Conservation (phyloP, 192 early-diverging fungal genomes). For the Thoreauomyces humboldtii region DNA sequence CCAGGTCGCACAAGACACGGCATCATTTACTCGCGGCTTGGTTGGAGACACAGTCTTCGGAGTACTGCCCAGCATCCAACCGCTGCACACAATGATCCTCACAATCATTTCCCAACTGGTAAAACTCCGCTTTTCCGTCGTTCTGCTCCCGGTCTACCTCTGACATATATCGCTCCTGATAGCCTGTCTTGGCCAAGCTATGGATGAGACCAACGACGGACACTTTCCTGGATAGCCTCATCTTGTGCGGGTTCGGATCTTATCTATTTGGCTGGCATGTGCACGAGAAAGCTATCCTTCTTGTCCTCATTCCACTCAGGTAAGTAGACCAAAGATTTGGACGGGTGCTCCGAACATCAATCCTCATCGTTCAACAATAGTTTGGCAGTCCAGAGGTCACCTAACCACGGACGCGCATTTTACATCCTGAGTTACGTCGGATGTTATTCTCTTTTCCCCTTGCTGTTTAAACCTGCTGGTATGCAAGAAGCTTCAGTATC, state of each 20-base stretch:
- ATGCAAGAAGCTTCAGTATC: too few relatives aligned
- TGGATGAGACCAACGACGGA: slow-evolving; percentile 53
- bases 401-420: slow-evolving; percentile 53
- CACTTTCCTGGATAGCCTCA: slow-evolving; percentile 69
- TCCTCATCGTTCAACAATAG: slow-evolving; percentile 38
- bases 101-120: slow-evolving; percentile 73
- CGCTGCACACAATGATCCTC: slow-evolving; percentile 67
- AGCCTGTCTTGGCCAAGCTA: slow-evolving; percentile 57
- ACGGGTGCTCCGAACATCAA: too few relatives aligned
- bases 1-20: too few relatives aligned
- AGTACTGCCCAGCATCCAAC: slow-evolving; percentile 70
- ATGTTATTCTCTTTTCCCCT: slow-evolving; percentile 65
- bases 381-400: slow-evolving; percentile 46
- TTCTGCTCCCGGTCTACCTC: background rate
- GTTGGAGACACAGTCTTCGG: slow-evolving; percentile 87
- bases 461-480: slow-evolving; percentile 69
- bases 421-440: slow-evolving; percentile 62
- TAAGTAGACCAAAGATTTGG: too few relatives aligned
- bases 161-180: background rate
- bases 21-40: slow-evolving; percentile 80
- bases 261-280: slow-evolving; percentile 98
- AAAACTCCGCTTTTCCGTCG: background rate
- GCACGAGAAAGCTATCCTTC: slow-evolving; percentile 92
- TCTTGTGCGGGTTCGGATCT: slow-evolving; percentile 80
- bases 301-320: slow-evolving; percentile 70